A percentile compares a stretch with the other conserved stretches of the same genome.
These are phyloP conservation scores for Wickerhamomyces alni DNA, from an alignment of 805 yeast genomes.

Conservation along the genomic window DNA sequence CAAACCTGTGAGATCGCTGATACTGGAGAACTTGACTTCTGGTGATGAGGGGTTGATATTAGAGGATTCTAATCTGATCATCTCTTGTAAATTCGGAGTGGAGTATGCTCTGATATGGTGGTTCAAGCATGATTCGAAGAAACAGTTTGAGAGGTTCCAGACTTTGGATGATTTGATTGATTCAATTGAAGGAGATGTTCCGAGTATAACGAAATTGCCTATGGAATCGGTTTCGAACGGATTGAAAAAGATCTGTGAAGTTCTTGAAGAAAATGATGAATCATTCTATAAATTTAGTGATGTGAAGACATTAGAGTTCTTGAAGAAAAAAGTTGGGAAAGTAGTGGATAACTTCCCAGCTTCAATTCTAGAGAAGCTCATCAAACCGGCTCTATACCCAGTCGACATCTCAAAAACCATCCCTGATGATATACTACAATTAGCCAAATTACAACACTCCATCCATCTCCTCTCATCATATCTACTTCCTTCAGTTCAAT, in stretches of 20 bases:
- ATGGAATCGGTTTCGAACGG: conserved; percentile 8
- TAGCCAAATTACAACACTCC: conserved; percentile 34
- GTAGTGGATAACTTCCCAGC: conserved; percentile 33
- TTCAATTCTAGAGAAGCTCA: conserved; percentile 22
- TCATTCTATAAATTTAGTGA: conserved; percentile 38
- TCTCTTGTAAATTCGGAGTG: conserved; percentile 35
- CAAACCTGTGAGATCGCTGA: conserved; percentile 36
- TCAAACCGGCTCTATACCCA: conserved; percentile 24
- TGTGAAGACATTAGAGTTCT: conserved; percentile 30
- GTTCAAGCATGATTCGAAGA: conserved; percentile 24
- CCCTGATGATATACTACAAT: conserved; percentile 29
- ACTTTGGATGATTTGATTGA: conserved; percentile 41
- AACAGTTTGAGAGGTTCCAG: conserved; percentile 26
- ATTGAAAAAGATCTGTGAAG: conserved; percentile 32
- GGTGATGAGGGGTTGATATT: conserved; percentile 30
- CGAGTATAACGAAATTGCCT: conserved; percentile 11
- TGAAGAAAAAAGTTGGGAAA: conserved; percentile 33
- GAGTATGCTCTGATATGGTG: conserved; percentile 33
- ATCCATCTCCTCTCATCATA: conserved; percentile 44
- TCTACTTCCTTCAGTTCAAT: conserved; percentile 23
- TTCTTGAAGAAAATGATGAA: conserved; percentile 38
- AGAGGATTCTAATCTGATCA: conserved; percentile 34
- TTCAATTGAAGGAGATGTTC: conserved; percentile 18
- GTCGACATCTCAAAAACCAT: conserved; percentile 24
- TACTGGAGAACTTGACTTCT: conserved; percentile 9